Evolutionary conservation across 768 basidiomycete species (phyloP).

Genomic region (Strobilomyces confusus): DNA sequence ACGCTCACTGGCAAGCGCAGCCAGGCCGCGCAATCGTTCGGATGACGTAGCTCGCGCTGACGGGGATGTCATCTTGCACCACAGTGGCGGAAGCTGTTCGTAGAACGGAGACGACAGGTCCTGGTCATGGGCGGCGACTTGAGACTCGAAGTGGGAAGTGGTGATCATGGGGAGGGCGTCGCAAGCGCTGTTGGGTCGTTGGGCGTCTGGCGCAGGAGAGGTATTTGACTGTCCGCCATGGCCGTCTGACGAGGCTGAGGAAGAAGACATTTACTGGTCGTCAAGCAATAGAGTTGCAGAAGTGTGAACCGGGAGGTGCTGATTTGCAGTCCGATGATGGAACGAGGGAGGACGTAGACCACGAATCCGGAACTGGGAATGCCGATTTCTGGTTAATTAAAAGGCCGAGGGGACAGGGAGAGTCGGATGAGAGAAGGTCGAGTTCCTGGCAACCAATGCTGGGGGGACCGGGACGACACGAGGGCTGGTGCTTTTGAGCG

Average conservation of each 20-base stretch:
- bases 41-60: neutral
- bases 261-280: constrained; percentile 34
- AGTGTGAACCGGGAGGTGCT: constrained; percentile 8
- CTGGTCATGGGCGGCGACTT: neutral
- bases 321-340: constrained; percentile 32
- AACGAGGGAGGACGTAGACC: constrained; percentile 18
- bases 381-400: constrained; percentile 13
- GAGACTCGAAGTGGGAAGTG: constrained; percentile 1
- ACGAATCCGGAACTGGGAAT: constrained; percentile 14
- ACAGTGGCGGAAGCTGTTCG: constrained; percentile 4
- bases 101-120: constrained; percentile 2
- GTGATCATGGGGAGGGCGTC: constrained; percentile 19
- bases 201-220: neutral
- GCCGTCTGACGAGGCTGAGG: constrained; percentile 14
- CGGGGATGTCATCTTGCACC: constrained; percentile 6
- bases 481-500: constrained; percentile 22
- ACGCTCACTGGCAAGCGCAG: constrained; percentile 2
- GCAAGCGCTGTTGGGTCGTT: neutral
- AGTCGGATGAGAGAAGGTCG: constrained; percentile 13
- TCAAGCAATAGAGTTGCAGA: constrained; percentile 28
- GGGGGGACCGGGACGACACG: constrained; percentile 1
- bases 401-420: constrained; percentile 6
- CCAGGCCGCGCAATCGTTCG: constrained; percentile 1
- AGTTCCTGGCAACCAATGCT: constrained; percentile 9
- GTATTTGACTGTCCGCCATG: constrained; percentile 27